A percentile compares a stretch with the other conserved stretches of the same genome.
These are phyloP conservation scores for Botrytis pseudocinerea DNA, from an alignment of 2,329 filamentous ascomycete genomes.

Conservation along the genomic window DNA sequence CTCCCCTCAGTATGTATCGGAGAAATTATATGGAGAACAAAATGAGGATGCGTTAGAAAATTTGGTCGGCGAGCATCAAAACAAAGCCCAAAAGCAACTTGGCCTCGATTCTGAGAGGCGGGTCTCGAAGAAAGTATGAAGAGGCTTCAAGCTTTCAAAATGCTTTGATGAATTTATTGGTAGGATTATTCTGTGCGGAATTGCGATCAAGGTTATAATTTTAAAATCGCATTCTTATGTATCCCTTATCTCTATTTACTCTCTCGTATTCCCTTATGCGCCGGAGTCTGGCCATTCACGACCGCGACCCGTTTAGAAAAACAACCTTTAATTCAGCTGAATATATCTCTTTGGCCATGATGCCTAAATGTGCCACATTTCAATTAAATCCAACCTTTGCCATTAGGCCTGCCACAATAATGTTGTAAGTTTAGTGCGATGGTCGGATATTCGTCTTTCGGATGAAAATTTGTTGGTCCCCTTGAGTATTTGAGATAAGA, in stretches of 20 bases:
- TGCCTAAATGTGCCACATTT: neutral
- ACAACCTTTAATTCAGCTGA: neutral
- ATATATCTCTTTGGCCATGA: neutral
- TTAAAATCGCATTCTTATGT: neutral
- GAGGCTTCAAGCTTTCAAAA: constrained; percentile 26
- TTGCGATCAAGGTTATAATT: neutral
- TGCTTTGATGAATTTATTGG: constrained; percentile 16
- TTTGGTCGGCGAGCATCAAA: constrained; percentile 26
- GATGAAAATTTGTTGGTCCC: neutral
- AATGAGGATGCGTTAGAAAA: constrained; percentile 21
- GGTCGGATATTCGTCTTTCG: neutral
- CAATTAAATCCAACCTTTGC: neutral
- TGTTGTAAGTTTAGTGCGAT: neutral
- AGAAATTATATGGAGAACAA: constrained; percentile 26
- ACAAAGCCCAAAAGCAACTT: constrained; percentile 18
- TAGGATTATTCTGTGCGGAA: neutral
- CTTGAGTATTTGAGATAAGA: constrained; percentile 1
- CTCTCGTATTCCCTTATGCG: neutral
- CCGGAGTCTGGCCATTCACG: neutral
- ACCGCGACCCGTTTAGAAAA: neutral
- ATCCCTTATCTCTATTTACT: neutral
- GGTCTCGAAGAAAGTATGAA: constrained; percentile 28
- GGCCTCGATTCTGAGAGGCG: constrained; percentile 20
- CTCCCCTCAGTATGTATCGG: constrained; percentile 25
- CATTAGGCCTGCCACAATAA: neutral